Conservation (phyloP, 495 filamentous ascomycete species). For the Podospora fimiseda region DNA sequence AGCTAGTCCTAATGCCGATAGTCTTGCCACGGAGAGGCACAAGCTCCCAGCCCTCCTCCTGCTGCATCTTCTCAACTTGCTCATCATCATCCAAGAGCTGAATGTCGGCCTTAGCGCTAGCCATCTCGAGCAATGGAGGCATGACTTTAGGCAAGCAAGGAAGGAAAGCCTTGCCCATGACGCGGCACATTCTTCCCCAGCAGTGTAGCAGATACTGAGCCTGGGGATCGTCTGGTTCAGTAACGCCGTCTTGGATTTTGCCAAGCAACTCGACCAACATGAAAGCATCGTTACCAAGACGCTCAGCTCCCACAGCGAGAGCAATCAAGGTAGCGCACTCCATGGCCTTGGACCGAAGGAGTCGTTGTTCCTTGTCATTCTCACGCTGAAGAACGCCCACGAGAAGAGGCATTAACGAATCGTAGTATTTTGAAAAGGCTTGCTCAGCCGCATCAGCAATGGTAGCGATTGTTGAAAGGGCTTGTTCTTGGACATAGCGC, state of each 20-base stretch:
- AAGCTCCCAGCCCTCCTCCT: slow-evolving; percentile 97
- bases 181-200: slow-evolving; percentile 98
- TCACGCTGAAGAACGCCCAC: slow-evolving; percentile 83
- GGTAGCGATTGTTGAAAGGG: slow-evolving; percentile 94
- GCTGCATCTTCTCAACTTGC: slow-evolving; percentile 82
- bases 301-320: slow-evolving; percentile 87
- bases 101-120: slow-evolving; percentile 93
- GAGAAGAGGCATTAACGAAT: slow-evolving; percentile 87
- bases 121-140: slow-evolving; percentile 85
- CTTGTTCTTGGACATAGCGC: slow-evolving; percentile 96
- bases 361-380: slow-evolving; percentile 82
- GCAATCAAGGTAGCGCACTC: slow-evolving; percentile 98
- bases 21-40: slow-evolving; percentile 94
- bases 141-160: slow-evolving; percentile 90
- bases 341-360: slow-evolving; percentile 97
- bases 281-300: slow-evolving; percentile 80
- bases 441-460: slow-evolving; percentile 97
- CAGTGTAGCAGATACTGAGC: slow-evolving; percentile 96
- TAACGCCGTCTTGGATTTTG: slow-evolving; percentile 77
- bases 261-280: slow-evolving; percentile 80
- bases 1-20: slow-evolving; percentile 96
- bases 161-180: slow-evolving; percentile 82
- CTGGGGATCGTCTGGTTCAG: slow-evolving; percentile 92
- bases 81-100: slow-evolving; percentile 95
- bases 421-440: slow-evolving; percentile 94